Conservation (phyloP, 2,329 filamentous ascomycete species). For the Geoglossum cookeanum region DNA sequence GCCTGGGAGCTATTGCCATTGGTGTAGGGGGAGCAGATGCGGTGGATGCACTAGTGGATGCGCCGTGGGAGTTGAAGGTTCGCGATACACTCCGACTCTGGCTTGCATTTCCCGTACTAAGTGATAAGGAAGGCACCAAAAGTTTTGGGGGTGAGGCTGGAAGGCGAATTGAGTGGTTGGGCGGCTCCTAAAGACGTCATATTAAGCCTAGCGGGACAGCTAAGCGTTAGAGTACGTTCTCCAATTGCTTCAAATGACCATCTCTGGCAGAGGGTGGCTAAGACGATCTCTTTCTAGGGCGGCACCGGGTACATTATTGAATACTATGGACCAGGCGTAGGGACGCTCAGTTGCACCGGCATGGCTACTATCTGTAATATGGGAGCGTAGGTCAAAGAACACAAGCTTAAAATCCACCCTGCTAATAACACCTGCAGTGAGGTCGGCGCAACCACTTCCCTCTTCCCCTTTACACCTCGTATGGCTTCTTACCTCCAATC, state of each 20-base stretch:
- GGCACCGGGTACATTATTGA: slow-evolving; percentile 92
- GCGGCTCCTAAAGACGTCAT: slow-evolving; percentile 92
- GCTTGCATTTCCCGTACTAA: not conserved
- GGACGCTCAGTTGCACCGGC: slow-evolving; percentile 76
- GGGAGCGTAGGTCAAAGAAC: slow-evolving; percentile 30
- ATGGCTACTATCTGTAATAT: slow-evolving; percentile 89
- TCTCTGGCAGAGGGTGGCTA: not conserved
- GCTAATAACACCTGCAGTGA: slow-evolving; percentile 31
- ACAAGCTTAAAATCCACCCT: not conserved
- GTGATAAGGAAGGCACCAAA: slow-evolving; percentile 42
- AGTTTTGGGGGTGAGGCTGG: slow-evolving; percentile 67
- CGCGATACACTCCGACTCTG: not conserved
- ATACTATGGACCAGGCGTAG: slow-evolving; percentile 77
- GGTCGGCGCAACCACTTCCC: slow-evolving; percentile 85
- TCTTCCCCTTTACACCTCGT: slow-evolving; percentile 78
- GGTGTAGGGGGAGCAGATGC: slow-evolving; percentile 95
- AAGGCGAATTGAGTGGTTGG: slow-evolving; percentile 75
- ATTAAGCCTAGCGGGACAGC: slow-evolving; percentile 64
- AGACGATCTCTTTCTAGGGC: slow-evolving; percentile 27
- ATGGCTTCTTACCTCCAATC: slow-evolving; percentile 73
- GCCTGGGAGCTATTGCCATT: slow-evolving; percentile 81
- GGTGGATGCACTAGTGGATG: slow-evolving; percentile 87
- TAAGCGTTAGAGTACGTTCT: slow-evolving; percentile 52
- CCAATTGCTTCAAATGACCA: not conserved
- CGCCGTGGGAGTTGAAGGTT: slow-evolving; percentile 82